Conservation (phyloP, 2,329 filamentous ascomycete species). For the Aspergillus vadensis region DNA sequence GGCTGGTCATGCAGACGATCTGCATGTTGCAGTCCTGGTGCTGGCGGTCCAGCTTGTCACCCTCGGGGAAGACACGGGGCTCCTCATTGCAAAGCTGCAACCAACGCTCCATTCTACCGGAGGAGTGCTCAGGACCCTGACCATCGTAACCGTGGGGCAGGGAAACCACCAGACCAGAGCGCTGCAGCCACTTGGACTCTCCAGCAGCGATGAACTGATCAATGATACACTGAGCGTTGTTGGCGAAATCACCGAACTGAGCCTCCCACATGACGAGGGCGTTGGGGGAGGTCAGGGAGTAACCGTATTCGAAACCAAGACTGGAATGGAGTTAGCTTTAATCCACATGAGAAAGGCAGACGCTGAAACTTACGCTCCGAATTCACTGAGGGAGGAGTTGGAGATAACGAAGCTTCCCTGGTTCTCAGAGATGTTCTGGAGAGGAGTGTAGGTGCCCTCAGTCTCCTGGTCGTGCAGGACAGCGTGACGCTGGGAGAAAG, state of each 20-base stretch:
- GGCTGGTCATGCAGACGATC: slow-evolving; percentile 95
- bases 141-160: slow-evolving; percentile 97
- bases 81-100: slow-evolving; percentile 97
- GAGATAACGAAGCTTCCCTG: slow-evolving; percentile 96
- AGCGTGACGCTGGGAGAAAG: slow-evolving; percentile 96
- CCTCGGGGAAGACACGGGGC: slow-evolving; percentile 83
- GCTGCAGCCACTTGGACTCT: slow-evolving; percentile 98
- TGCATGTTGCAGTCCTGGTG: slow-evolving; percentile 99
- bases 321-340: slow-evolving; percentile 52
- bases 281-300: slow-evolving; percentile 94
- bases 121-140: slow-evolving; percentile 97
- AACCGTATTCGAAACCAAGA: slow-evolving; percentile 97
- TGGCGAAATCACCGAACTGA: slow-evolving; percentile 99
- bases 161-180: slow-evolving; percentile 93
- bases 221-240: slow-evolving; percentile 98
- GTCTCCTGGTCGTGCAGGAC: slow-evolving; percentile 97
- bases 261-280: slow-evolving; percentile 99
- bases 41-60: slow-evolving; percentile 89
- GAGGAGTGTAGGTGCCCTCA: slow-evolving; percentile 87
- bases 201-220: slow-evolving; percentile 98
- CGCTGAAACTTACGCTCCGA: slow-evolving; percentile 57
- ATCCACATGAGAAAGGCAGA: neutral
- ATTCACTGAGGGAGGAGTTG: slow-evolving; percentile 85
- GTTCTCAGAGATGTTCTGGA: slow-evolving; percentile 84
- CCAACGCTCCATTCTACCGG: slow-evolving; percentile 94